A percentile compares a stretch with the other conserved stretches of the same genome.
phyloP scores from a whole-genome alignment of 2,329 filamentous ascomycete genomes.

The Diaporthe vaccinii region DNA sequence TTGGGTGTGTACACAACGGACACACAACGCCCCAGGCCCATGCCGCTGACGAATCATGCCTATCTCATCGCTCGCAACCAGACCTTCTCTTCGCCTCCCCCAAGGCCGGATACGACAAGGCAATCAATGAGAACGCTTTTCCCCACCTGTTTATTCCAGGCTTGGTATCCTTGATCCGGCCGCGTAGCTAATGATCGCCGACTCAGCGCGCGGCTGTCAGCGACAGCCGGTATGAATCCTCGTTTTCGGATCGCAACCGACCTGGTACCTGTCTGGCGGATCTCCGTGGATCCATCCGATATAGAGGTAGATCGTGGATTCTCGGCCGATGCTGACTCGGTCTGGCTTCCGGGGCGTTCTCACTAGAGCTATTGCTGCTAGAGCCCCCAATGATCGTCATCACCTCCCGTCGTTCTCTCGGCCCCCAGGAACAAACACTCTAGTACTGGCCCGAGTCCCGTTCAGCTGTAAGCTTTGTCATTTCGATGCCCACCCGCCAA shows the following conservation, averaged over 20 bases:
- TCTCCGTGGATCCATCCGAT: conserved; percentile 36
- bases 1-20: not conserved
- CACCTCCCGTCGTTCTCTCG: not conserved
- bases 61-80: conserved; percentile 33
- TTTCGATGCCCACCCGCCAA: conserved; percentile 23
- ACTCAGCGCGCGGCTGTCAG: conserved; percentile 19
- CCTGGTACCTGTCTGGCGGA: conserved; percentile 37
- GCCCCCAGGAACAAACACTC: not conserved
- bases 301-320: conserved; percentile 35
- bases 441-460: not conserved
- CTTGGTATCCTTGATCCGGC: conserved; percentile 18
- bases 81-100: not conserved
- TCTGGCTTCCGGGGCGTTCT: conserved; percentile 27
- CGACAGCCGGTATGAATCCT: conserved; percentile 29
- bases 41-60: conserved; percentile 27
- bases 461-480: conserved; percentile 10
- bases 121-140: conserved; percentile 3
- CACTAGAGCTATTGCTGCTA: not conserved
- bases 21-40: not conserved
- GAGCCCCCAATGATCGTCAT: not conserved
- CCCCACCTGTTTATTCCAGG: conserved; percentile 28
- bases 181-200: conserved; percentile 9
- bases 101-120: conserved; percentile 29
- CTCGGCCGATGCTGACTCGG: conserved; percentile 26
- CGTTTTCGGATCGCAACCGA: conserved; percentile 30